These are phyloP conservation scores for Trichophyton mentagrophytes DNA, from an alignment of 2,329 filamentous ascomycete species.

Conservation along the genomic window DNA sequence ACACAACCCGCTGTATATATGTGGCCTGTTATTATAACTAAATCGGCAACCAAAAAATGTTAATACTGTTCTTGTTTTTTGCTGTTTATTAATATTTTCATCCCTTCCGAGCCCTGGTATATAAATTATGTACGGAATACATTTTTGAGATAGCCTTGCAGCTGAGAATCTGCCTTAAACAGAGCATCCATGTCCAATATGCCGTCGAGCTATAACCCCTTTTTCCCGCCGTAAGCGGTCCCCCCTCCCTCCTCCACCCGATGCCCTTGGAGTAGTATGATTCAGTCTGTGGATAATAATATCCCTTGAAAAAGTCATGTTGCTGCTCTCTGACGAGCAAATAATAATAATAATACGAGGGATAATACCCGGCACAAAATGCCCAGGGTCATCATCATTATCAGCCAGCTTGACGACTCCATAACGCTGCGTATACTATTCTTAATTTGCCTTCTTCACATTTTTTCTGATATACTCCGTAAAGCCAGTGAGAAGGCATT, in stretches of 20 bases:
- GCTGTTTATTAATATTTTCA: not conserved
- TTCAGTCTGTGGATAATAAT: too few relatives aligned
- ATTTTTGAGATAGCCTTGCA: not conserved
- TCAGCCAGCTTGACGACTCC: too few relatives aligned
- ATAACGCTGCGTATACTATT: not conserved
- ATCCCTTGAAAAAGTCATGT: too few relatives aligned
- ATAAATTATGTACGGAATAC: not conserved
- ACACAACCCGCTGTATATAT: conserved; percentile 1
- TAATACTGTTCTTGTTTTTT: not conserved
- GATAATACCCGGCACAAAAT: too few relatives aligned
- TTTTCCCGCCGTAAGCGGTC: not conserved
- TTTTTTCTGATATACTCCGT: not conserved
- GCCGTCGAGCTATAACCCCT: not conserved
- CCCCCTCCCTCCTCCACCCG: too few relatives aligned
- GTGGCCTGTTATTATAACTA: not conserved
- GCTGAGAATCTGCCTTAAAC: not conserved
- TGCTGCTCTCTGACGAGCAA: too few relatives aligned
- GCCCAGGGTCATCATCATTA: too few relatives aligned
- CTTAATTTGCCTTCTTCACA: not conserved
- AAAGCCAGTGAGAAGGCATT: not conserved
- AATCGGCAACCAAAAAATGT: not conserved
- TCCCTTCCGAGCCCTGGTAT: too few relatives aligned
- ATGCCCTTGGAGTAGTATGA: too few relatives aligned
- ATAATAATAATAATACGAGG: too few relatives aligned
- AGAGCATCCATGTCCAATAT: not conserved